Evolutionary conservation across 306 rosid species (phyloP).

Genomic region (Castanopsis chinensis): DNA sequence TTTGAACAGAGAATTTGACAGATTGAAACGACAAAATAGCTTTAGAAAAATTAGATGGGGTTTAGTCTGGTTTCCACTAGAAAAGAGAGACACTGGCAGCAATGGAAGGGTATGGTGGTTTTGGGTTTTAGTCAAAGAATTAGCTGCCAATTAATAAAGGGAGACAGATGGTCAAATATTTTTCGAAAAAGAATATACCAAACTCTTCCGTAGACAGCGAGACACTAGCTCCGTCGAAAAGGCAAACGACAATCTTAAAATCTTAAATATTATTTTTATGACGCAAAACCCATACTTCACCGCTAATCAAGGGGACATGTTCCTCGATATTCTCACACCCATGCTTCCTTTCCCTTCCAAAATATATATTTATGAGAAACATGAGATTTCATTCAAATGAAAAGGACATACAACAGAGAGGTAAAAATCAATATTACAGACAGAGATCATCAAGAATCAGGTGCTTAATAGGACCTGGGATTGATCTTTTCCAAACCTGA

Average conservation of each 20-base stretch:
- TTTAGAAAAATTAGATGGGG: neutral
- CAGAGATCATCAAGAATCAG: too few species aligned
- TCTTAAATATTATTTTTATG: neutral
- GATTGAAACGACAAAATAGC: neutral
- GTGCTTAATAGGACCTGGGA: too few species aligned
- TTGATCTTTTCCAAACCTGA: too few species aligned
- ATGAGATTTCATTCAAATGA: too few species aligned
- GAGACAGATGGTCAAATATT: slow-evolving; percentile 50
- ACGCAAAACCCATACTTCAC: slow-evolving; percentile 18
- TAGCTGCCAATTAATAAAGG: neutral
- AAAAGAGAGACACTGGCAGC: neutral
- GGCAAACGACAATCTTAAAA: slow-evolving; percentile 11
- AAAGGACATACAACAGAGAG: too few species aligned
- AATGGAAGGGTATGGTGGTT: neutral
- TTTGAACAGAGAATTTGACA: neutral
- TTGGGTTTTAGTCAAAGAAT: slow-evolving; percentile 17
- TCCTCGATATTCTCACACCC: slow-evolving; percentile 19
- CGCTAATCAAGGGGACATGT: slow-evolving; percentile 40
- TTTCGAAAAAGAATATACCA: neutral
- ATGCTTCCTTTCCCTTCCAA: neutral
- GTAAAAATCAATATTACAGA: too few species aligned
- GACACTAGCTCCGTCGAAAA: neutral
- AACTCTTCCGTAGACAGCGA: neutral
- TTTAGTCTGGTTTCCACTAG: neutral
- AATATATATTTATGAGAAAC: too few species aligned